A percentile compares a stretch with the other conserved stretches of the same genome.
phyloP scores from a whole-genome alignment of 75 land plant species.

The Chamaecyparis obtusa region DNA sequence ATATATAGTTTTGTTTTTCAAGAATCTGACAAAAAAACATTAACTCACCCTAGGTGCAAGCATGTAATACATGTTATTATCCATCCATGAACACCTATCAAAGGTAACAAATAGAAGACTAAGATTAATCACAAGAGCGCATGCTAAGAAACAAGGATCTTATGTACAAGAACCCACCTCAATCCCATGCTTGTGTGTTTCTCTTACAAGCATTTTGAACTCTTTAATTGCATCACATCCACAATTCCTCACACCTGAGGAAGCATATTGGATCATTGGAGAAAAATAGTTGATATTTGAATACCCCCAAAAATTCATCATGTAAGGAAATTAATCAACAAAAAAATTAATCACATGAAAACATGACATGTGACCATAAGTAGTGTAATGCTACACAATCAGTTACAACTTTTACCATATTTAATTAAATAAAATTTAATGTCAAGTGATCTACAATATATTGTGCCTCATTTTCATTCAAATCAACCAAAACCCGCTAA shows the following conservation, averaged over 20 bases:
- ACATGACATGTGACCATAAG: background rate
- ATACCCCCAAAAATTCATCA: conserved; percentile 97
- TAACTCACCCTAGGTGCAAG: conserved; percentile 77
- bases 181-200: conserved; percentile 95
- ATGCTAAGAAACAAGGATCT: background rate
- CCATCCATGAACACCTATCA: conserved; percentile 87
- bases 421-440: background rate
- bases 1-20: background rate
- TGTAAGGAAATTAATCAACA: conserved; percentile 18
- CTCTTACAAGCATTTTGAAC: conserved; percentile 81
- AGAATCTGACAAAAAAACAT: background rate
- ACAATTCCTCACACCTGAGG: conserved; percentile 68
- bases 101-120: background rate
- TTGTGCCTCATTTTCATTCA: background rate
- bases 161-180: conserved; percentile 48
- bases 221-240: conserved; percentile 85
- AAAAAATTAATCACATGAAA: background rate
- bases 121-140: background rate
- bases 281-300: conserved; percentile 95
- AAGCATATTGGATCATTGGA: conserved; percentile 94
- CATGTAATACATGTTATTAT: conserved; percentile 91
- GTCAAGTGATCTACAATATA: background rate
- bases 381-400: background rate
- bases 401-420: background rate
- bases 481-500: background rate